Conservation (phyloP, 2,329 filamentous ascomycete genomes). For the Pleurostoma richardsiae region DNA sequence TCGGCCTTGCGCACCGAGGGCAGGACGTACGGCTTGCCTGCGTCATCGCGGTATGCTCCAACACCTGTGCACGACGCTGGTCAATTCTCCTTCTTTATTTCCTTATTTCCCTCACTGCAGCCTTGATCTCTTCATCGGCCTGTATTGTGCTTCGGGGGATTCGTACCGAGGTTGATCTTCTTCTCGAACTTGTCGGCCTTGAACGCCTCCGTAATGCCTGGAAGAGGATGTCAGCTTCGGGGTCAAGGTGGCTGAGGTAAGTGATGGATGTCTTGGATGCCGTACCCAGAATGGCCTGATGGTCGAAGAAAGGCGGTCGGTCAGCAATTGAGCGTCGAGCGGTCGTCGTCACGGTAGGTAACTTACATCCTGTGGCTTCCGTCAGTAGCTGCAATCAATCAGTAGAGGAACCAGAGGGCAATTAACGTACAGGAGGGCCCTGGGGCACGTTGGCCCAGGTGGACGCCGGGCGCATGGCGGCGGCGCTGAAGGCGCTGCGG, state of each 20-base stretch:
- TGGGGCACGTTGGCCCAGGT: constrained; percentile 90
- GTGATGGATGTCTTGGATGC: constrained; percentile 12
- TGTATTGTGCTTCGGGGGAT: constrained; percentile 1
- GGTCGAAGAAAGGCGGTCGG: constrained; percentile 15
- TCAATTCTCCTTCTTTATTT: not conserved
- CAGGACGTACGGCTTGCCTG: constrained; percentile 96
- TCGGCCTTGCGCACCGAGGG: constrained; percentile 89
- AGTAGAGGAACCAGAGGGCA: constrained; percentile 3
- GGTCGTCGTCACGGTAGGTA: not conserved
- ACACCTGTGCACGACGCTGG: constrained; percentile 54
- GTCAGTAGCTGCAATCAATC: constrained; percentile 12
- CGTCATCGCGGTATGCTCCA: constrained; percentile 95
- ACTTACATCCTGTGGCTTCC: constrained; percentile 12
- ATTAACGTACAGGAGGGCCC: constrained; percentile 58
- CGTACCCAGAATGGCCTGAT: constrained; percentile 72
- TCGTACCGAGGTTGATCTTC: constrained; percentile 94
- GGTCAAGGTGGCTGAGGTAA: constrained; percentile 3
- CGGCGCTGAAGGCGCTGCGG: constrained; percentile 31
- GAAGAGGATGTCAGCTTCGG: constrained; percentile 14
- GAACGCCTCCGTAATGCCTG: constrained; percentile 95
- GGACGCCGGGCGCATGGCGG: constrained; percentile 56
- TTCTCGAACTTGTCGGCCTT: constrained; percentile 90
- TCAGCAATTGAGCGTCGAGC: constrained; percentile 9
- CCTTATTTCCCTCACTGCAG: too few relatives aligned
- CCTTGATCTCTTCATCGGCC: not conserved